Percentiles rank a stretch among this genome's conserved stretches.
Conservation (phyloP, 306 rosid genomes). For the Cajanus cajan region DNA sequence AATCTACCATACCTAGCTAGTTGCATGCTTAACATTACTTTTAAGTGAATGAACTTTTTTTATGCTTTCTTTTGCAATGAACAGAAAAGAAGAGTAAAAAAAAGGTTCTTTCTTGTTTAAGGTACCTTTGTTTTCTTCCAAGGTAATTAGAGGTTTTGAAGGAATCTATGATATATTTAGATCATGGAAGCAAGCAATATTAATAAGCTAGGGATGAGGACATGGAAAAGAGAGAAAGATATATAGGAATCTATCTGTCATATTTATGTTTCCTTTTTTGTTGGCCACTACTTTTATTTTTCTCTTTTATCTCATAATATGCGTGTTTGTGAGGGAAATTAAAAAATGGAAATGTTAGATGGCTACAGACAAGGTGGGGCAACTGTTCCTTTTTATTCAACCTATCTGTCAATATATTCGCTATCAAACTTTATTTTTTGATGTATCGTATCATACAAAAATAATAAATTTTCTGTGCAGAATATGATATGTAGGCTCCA, state of each 20-base stretch:
- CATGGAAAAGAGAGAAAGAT: slow-evolving; percentile 16
- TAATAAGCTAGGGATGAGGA: slow-evolving; percentile 35
- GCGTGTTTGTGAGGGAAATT: slow-evolving; percentile 39
- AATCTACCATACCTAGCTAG: not conserved
- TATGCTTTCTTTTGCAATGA: not conserved
- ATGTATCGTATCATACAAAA: not conserved
- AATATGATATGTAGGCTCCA: slow-evolving; percentile 18
- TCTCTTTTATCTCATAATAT: not conserved
- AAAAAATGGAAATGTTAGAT: slow-evolving; percentile 37
- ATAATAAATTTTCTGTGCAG: slow-evolving; percentile 2
- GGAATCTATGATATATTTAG: slow-evolving; percentile 28
- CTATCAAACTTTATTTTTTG: not conserved
- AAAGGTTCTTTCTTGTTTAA: no score
- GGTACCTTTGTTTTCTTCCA: slow-evolving; percentile 30
- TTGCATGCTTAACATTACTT: no score
- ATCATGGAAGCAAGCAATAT: slow-evolving; percentile 44
- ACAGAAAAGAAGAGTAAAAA: not conserved
- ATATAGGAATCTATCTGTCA: slow-evolving; percentile 49
- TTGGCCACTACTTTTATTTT: slow-evolving; percentile 35
- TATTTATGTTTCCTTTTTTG: slow-evolving; percentile 43
- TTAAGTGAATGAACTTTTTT: not conserved
- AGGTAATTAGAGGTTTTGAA: slow-evolving; percentile 25
- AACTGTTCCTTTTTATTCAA: slow-evolving; percentile 35
- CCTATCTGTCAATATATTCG: slow-evolving; percentile 19
- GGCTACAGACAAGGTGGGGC: slow-evolving; percentile 45